phyloP scores from a whole-genome alignment of 1,284 basidiomycete genomes.

The Microbotryum saponariae region DNA sequence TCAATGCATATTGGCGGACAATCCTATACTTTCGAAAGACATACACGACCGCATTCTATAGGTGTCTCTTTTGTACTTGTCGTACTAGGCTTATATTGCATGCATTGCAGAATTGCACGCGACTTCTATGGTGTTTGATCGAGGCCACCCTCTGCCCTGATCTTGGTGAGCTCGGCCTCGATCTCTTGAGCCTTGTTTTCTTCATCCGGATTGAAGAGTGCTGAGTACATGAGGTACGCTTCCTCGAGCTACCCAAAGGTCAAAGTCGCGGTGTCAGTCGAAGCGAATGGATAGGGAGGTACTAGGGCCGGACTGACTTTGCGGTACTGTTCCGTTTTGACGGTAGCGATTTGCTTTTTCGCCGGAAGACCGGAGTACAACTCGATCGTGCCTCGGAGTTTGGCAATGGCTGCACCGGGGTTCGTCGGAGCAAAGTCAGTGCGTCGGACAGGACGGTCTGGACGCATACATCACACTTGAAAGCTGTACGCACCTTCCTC shows the following conservation, averaged over 20 bases:
- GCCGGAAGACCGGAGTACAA: neutral
- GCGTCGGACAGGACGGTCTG: no score
- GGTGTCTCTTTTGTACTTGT: no score
- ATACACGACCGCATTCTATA: no score
- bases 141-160: constrained; percentile 20
- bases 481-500: constrained; percentile 6
- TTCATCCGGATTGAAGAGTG: constrained; percentile 24
- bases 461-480: neutral
- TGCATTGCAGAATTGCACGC: no score
- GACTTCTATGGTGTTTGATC: neutral
- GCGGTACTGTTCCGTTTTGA: constrained; percentile 15
- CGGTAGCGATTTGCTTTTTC: constrained; percentile 1
- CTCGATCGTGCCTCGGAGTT: constrained; percentile 5
- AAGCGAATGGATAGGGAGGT: neutral
- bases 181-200: neutral
- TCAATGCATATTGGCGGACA: no score
- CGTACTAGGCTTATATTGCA: no score
- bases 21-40: no score
- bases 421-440: no score
- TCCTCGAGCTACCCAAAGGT: constrained; percentile 20
- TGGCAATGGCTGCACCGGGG: constrained; percentile 3
- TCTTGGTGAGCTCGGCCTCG: constrained; percentile 16
- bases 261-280: neutral
- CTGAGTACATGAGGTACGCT: constrained; percentile 17
- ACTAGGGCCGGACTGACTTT: constrained; percentile 9